A percentile compares a stretch with the other conserved stretches of the same genome.
phyloP scores from a whole-genome alignment of 139 green algal species.

The Chlorella vulgaris region DNA sequence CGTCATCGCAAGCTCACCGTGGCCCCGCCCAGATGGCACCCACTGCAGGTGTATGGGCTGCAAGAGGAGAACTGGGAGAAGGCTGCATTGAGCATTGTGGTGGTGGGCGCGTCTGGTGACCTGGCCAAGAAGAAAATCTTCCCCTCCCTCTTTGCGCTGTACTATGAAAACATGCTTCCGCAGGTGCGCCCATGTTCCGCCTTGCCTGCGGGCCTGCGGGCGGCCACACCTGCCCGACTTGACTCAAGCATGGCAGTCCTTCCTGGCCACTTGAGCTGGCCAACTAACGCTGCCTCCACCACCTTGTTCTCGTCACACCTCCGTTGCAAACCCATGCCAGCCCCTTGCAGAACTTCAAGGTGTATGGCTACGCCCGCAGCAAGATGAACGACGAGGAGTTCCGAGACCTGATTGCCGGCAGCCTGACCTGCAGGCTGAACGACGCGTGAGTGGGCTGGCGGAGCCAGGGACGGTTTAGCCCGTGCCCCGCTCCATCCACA shows the following conservation, averaged over 20 bases:
- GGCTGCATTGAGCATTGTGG: conserved; percentile 77
- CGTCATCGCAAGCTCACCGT: not conserved
- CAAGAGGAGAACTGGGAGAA: conserved; percentile 57
- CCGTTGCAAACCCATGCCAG: too few relatives aligned
- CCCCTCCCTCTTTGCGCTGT: conserved; percentile 95
- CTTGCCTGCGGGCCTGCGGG: too few relatives aligned
- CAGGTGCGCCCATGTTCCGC: conserved; percentile 45
- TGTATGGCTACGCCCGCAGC: conserved; percentile 93
- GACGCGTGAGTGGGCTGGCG: conserved; percentile 21
- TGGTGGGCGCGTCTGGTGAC: conserved; percentile 95
- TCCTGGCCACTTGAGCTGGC: too few relatives aligned
- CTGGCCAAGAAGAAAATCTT: conserved; percentile 99
- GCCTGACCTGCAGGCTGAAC: conserved; percentile 76
- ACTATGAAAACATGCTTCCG: conserved; percentile 89
- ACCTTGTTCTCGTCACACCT: not conserved
- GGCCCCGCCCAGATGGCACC: not conserved
- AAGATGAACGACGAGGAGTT: conserved; percentile 93
- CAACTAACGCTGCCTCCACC: not conserved
- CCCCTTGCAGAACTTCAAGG: conserved; percentile 83
- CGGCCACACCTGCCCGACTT: too few relatives aligned
- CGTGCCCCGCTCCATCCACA: too few relatives aligned
- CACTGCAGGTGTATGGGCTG: conserved; percentile 45
- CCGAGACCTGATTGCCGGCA: conserved; percentile 77
- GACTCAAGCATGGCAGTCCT: too few relatives aligned
- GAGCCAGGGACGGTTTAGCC: too few relatives aligned